Conservation (phyloP, 2,329 filamentous ascomycete genomes). For the Malbranchea cinnamomea region DNA sequence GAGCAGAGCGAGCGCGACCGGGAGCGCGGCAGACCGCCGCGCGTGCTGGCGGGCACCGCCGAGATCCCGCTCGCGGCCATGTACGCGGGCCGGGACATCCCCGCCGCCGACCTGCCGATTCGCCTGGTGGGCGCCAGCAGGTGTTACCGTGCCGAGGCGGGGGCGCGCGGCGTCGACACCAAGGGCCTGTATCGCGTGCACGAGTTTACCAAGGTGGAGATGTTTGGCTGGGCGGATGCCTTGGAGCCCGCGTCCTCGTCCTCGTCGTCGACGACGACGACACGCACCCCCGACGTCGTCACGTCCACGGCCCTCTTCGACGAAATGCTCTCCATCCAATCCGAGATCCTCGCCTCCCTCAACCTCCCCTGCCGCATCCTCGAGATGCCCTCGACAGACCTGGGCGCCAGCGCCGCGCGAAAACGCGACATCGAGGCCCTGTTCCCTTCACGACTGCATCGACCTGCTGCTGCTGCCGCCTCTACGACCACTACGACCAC, state of each 20-base stretch:
- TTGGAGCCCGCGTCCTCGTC: neutral
- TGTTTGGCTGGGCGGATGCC: slow-evolving; percentile 72
- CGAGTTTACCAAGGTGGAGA: slow-evolving; percentile 96
- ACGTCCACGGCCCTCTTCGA: slow-evolving; percentile 46
- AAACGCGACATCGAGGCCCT: slow-evolving; percentile 91
- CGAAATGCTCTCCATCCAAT: slow-evolving; percentile 78
- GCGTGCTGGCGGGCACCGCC: slow-evolving; percentile 73
- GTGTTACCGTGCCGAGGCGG: slow-evolving; percentile 93
- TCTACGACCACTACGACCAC: slow-evolving; percentile 5
- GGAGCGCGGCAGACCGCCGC: slow-evolving; percentile 47
- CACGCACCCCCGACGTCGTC: slow-evolving; percentile 8
- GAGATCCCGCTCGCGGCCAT: slow-evolving; percentile 91
- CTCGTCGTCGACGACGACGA: too few species aligned
- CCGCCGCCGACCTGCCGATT: slow-evolving; percentile 51
- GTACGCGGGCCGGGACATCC: slow-evolving; percentile 59
- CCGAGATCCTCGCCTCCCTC: slow-evolving; percentile 61
- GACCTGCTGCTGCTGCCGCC: slow-evolving; percentile 4
- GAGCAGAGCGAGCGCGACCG: slow-evolving; percentile 50
- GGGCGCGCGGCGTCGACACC: slow-evolving; percentile 73
- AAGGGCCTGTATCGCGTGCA: slow-evolving; percentile 95
- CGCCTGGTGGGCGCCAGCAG: slow-evolving; percentile 73
- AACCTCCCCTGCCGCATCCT: slow-evolving; percentile 75
- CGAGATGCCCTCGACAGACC: slow-evolving; percentile 79
- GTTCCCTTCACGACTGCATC: slow-evolving; percentile 66
- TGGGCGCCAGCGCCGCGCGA: slow-evolving; percentile 72